Evolutionary conservation across 352 stramenopile genomes (phyloP), one percentile per base, ranked within the genome.

Genomic region (Thalassiosira ordinaria): DNA sequence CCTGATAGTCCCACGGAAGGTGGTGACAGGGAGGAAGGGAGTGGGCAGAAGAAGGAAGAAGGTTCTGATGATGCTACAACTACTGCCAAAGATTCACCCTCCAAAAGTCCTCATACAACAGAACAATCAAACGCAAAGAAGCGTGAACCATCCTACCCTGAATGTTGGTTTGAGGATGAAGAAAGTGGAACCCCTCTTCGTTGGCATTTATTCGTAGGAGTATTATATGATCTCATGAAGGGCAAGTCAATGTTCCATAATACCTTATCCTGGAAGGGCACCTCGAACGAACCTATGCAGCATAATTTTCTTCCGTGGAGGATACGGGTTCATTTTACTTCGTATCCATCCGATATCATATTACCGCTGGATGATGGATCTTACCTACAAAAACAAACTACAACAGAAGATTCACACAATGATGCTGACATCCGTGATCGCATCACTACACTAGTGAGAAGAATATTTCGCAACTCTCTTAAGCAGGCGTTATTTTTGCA

Each of bases 131-230:
- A n/a, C n/a, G n/a, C n/a, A n/a, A n/a, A n/a, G n/a, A n/a, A n/a
- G n/a, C n/a, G n/a, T n/a, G n/a, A n/a, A n/a, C n/a, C n/a, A n/a
- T n/a, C n/a, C n/a, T 90, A 85, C 78, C 82, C 82, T n/a, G 60
- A 77, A 31, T 92, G 87, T 52, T 93, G 88, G 88, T 93, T 91
- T 65, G 83, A 93, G 78, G 88, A 93, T 67, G 84, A 87, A 73
- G 66, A 57, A 37, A 90, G 78, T 52, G 62, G 81, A 37, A 22
- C 71, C 47, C 74, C 88, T 29, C 70, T 93, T 7, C 60, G 78
- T 39, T 93, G 88, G 88, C 88, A 93, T 20, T 80, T 89, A 9
- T 91, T 91, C 68, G 78, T 74, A 1, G 88, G 88, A 41, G 78
- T 91, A 24, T 55, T 91, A 20, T 93, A 84, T 46, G 88, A 93